Conservation (phyloP, 306 rosid species). For the Ormosia emarginata region DNA sequence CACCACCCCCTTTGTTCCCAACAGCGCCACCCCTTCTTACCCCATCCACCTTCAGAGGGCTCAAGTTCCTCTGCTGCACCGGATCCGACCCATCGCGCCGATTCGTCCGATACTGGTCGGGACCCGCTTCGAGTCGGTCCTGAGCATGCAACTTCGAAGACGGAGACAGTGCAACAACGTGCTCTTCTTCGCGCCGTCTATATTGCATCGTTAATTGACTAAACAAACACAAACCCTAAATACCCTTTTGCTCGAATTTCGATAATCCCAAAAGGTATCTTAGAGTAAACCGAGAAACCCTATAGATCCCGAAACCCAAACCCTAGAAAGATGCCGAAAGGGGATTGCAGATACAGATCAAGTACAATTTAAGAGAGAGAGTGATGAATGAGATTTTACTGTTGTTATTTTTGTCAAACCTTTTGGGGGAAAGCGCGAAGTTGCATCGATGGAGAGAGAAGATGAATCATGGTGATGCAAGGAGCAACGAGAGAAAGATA, state of each 20-base stretch:
- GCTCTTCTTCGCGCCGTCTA: conserved; percentile 57
- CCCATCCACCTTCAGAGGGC: conserved; percentile 50
- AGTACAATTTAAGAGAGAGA: conserved; percentile 6
- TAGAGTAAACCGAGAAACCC: background rate
- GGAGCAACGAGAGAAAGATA: background rate
- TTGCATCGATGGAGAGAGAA: conserved; percentile 10
- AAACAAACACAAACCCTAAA: conserved; percentile 26
- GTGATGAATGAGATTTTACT: conserved; percentile 10
- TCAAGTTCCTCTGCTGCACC: conserved; percentile 46
- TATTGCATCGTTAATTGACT: conserved; percentile 50
- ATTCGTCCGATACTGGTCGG: conserved; percentile 24
- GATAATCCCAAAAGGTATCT: background rate
- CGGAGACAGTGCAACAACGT: conserved; percentile 31
- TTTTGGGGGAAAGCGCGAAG: conserved; percentile 13
- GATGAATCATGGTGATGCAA: background rate
- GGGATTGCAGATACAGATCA: conserved; percentile 23
- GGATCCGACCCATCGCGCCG: conserved; percentile 39
- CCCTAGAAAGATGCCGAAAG: conserved; percentile 22
- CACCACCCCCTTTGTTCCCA: conserved; percentile 34
- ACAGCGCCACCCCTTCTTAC: conserved; percentile 33
- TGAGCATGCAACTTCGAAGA: conserved; percentile 37
- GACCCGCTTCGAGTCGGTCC: conserved; percentile 35
- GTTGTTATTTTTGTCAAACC: conserved; percentile 37
- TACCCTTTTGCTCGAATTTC: conserved; percentile 15
- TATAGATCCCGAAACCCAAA: conserved; percentile 30